phyloP scores from a whole-genome alignment of 352 stramenopile genomes.

The Pythium dissotocum region DNA sequence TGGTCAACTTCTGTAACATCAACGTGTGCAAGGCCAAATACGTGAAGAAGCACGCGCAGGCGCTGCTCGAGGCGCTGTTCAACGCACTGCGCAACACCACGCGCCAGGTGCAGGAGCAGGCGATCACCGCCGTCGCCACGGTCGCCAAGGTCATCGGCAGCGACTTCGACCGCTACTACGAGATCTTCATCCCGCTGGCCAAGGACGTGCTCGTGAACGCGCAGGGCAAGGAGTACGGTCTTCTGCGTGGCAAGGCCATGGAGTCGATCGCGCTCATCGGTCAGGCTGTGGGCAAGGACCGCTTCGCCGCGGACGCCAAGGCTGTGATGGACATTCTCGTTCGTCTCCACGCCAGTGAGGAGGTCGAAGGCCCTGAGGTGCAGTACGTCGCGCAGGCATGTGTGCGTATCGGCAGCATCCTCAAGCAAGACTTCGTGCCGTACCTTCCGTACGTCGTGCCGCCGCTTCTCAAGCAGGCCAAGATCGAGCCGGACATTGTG shows the following conservation, averaged over 20 bases:
- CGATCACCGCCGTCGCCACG: conserved; percentile 84
- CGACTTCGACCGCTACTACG: conserved; percentile 80
- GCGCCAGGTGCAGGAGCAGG: conserved; percentile 85
- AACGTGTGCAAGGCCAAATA: conserved; percentile 85
- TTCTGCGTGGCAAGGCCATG: conserved; percentile 87
- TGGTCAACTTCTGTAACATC: conserved; percentile 87
- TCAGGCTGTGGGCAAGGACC: conserved; percentile 85
- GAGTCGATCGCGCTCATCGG: conserved; percentile 88
- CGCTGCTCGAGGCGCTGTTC: conserved; percentile 80
- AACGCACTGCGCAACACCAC: conserved; percentile 72
- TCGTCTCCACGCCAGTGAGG: conserved; percentile 68
- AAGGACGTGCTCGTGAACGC: conserved; percentile 84
- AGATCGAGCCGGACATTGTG: conserved; percentile 83
- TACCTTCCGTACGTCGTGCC: conserved; percentile 86
- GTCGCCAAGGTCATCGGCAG: conserved; percentile 83
- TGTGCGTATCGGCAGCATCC: conserved; percentile 83
- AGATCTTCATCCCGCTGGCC: conserved; percentile 87
- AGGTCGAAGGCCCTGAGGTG: conserved; percentile 71
- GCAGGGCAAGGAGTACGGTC: conserved; percentile 69
- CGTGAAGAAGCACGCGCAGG: conserved; percentile 60
- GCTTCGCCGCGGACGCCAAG: conserved; percentile 75
- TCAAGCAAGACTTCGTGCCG: conserved; percentile 86
- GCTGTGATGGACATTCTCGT: conserved; percentile 89
- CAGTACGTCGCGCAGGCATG: conserved; percentile 89
- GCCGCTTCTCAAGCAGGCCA: conserved; percentile 76